Base-by-base conservation (phyloP, 2,329 filamentous ascomycete species). In the Calonectria hawksworthii region DNA sequence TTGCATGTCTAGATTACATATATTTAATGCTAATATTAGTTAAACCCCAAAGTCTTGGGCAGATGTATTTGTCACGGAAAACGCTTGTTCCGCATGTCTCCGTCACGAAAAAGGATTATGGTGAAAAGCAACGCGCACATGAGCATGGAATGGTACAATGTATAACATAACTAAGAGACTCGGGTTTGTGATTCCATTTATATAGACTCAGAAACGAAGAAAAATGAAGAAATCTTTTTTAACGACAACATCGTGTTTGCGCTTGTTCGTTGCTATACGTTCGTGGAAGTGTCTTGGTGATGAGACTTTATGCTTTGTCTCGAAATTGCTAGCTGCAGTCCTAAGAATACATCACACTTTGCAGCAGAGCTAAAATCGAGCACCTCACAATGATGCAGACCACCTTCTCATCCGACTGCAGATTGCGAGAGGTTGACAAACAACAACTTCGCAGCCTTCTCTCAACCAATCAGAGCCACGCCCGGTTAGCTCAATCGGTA, bases 401-500 rank as follows among this genome's bases (percentile, higher is more conserved):
- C 34, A 18, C n/a, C 51, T 13, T 23, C n/a, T n/a, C 18, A 21
- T 21, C 11, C 16, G 18, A 34, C 21, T n/a, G 3, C 28, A 13
- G 11, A 14, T 23, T 13, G 30, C 34, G 13, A 38, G 56, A 63
- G n/a, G 1, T 41, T 63, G n/a, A 63, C n/a, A 63, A 41, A 23
- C 56, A 38, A n/a, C 4, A 34, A 38, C 26, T 63, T 63, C n/a
- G 13, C n/a, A 18, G 2, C 9, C 36, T 11, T 4, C 26, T 26
- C 4, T 10, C 56, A 64, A 47, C 36, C 51, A 68, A 68, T 56
- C 32, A 72, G 67, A 75, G 70, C 70, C 70, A 72, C 71, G 78
- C 78, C 78, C 77, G 80, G 79, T 80, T 82, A 82, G 79, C 78
- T 83, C 78, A 82, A 82, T 82, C 77, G 79, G 80, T 92, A 93